Evolutionary conservation across 1,284 basidiomycete species (phyloP), one percentile per base, ranked within the genome.

Genomic region (Fomitopsis pinicola): DNA sequence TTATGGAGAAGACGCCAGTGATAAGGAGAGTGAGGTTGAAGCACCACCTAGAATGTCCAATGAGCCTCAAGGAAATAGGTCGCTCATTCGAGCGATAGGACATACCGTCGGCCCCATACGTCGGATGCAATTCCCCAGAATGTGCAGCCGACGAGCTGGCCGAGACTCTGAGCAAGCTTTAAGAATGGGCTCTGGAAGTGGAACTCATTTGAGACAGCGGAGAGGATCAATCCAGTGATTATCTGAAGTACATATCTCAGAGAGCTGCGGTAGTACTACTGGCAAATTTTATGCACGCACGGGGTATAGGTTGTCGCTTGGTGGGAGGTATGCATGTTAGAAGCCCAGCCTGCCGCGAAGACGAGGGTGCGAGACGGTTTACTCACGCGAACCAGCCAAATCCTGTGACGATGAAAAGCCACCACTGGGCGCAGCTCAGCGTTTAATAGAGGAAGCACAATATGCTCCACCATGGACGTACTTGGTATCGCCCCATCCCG

Each of bases 11-110:
- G 5, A 89, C 73, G 0, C 86, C 87, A 0, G 85, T 81, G 63
- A 93, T 86, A 38, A 91, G 74, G 35, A 92, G 79, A 0, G 90
- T 92, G 38, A 89, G 71, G 71, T 92, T 92, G 76, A 92, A 92
- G 1, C 86, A 84, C 77, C 85, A 84, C 19, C 52, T 54, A 22
- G 6, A 3, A 12, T 12, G 30, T 35, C 33, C 15, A 36, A 17
- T 54, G 17, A 40, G n/a, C n/a, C 19, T 5, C 5, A 10, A 17
- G 14, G 15, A 12, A 8, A 10, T 15, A 26, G 15, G 12, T 10
- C 19, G n/a, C 26, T 15, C 8, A 15, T 5, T 26, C 8, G 30
- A 5, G 17, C 19, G 4, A 36, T 10, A 9, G 19, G 8, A 38
- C 52, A 22, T 40, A 54, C 80, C 78, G 75, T 68, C 83, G 72